phyloP scores from a whole-genome alignment of 257 asterid genomes.

The Phtheirospermum japonicum region DNA sequence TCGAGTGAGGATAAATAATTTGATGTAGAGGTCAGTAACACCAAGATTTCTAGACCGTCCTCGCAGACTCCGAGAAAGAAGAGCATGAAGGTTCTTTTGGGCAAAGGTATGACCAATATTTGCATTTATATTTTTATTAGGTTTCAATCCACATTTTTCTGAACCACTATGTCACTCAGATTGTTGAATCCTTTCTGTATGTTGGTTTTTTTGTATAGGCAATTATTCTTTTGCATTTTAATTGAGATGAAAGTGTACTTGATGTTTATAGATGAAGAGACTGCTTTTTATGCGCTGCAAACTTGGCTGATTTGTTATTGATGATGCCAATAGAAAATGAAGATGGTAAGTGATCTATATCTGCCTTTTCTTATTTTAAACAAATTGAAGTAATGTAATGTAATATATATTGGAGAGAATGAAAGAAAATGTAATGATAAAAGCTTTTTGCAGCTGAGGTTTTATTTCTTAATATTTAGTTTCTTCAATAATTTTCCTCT shows the following conservation, averaged over 20 bases:
- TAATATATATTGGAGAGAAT: too few relatives aligned
- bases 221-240: slow-evolving; percentile 10
- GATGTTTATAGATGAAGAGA: slow-evolving; percentile 61
- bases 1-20: slow-evolving; percentile 42
- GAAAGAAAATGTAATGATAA: too few relatives aligned
- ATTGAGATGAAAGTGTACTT: slow-evolving; percentile 19
- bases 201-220: slow-evolving; percentile 2
- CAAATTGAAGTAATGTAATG: too few relatives aligned
- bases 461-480: too few relatives aligned
- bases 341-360: slow-evolving; percentile 29
- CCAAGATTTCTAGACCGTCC: slow-evolving; percentile 43
- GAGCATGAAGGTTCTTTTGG: slow-evolving; percentile 72
- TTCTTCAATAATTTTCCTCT: too few relatives aligned
- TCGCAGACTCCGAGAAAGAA: slow-evolving; percentile 57
- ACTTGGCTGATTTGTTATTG: slow-evolving; percentile 78
- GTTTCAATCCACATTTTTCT: too few relatives aligned
- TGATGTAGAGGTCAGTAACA: too few relatives aligned
- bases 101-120: too few relatives aligned
- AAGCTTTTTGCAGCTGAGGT: too few relatives aligned
- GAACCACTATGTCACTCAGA: too few relatives aligned
- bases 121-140: too few relatives aligned
- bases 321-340: slow-evolving; percentile 83
- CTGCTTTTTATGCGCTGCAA: slow-evolving; percentile 75
- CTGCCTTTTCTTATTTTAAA: slow-evolving; percentile 21
- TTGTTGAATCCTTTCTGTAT: too few relatives aligned